Percentiles rank a stretch among this genome's conserved stretches.
phyloP scores from a whole-genome alignment of 1,284 basidiomycete genomes.

The Sphaerobolus stellatus region DNA sequence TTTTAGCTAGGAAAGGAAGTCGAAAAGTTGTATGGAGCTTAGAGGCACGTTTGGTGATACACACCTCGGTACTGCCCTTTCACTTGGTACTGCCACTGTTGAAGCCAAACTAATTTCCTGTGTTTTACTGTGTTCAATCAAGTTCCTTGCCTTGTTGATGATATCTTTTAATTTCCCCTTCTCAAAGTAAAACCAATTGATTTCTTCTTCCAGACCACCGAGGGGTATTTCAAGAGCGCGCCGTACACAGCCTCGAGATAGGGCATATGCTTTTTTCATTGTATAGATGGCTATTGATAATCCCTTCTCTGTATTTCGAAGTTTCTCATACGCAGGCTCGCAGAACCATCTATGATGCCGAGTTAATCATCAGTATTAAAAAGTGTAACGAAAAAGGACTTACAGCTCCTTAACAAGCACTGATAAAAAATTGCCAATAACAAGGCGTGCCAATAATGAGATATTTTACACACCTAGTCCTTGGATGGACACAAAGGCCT shows the following conservation, averaged over 20 bases:
- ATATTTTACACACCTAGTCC: slow-evolving; percentile 48
- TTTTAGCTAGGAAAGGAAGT: too few relatives aligned
- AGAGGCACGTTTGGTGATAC: too few relatives aligned
- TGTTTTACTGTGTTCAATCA: slow-evolving; percentile 68
- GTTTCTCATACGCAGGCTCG: slow-evolving; percentile 88
- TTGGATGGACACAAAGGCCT: slow-evolving; percentile 92
- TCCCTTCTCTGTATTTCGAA: slow-evolving; percentile 85
- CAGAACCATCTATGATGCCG: slow-evolving; percentile 71
- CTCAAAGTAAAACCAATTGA: slow-evolving; percentile 73
- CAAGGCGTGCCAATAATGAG: neutral
- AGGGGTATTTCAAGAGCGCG: slow-evolving; percentile 80
- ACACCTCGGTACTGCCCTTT: slow-evolving; percentile 69
- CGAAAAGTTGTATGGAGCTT: too few relatives aligned
- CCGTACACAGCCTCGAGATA: slow-evolving; percentile 85
- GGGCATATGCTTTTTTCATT: slow-evolving; percentile 91
- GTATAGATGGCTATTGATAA: slow-evolving; percentile 83
- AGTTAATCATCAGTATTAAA: slow-evolving; percentile 15
- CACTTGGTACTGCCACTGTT: slow-evolving; percentile 38
- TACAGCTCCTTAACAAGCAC: slow-evolving; percentile 91
- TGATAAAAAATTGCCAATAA: neutral
- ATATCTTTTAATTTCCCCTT: slow-evolving; percentile 67
- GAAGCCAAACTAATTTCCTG: slow-evolving; percentile 35
- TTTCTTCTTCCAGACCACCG: slow-evolving; percentile 69
- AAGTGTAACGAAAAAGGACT: slow-evolving; percentile 26
- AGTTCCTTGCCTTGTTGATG: slow-evolving; percentile 56